phyloP scores from a whole-genome alignment of 306 rosid species.

The Hippophae gyantsensis region DNA sequence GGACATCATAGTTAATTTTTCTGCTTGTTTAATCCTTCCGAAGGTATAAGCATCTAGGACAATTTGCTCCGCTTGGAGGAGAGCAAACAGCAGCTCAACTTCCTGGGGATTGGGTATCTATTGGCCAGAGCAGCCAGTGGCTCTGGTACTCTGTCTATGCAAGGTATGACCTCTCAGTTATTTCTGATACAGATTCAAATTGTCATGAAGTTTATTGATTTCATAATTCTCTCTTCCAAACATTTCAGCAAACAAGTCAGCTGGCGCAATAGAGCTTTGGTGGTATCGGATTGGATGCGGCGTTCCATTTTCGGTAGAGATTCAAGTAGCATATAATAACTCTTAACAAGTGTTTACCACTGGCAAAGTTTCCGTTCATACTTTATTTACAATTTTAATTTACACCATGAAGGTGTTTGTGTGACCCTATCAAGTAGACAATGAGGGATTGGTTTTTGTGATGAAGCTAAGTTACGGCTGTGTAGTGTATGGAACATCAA shows the following conservation, averaged over 20 bases:
- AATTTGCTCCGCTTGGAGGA: conserved; percentile 98
- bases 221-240: neutral
- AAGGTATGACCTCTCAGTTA: conserved; percentile 34
- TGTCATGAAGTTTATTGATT: too few relatives aligned
- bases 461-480: too few relatives aligned
- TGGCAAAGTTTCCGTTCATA: neutral
- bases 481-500: too few relatives aligned
- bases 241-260: conserved; percentile 90
- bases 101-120: conserved; percentile 96
- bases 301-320: conserved; percentile 82
- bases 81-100: conserved; percentile 98
- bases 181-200: neutral
- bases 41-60: conserved; percentile 96
- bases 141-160: conserved; percentile 97
- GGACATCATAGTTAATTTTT: neutral
- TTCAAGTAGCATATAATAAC: conserved; percentile 51
- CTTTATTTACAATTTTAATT: neutral
- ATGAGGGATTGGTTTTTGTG: too few relatives aligned
- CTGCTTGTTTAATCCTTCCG: conserved; percentile 11
- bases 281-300: conserved; percentile 73
- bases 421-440: too few relatives aligned
- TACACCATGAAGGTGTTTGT: too few relatives aligned
- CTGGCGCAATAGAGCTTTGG: conserved; percentile 87
- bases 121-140: conserved; percentile 95
- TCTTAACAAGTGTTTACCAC: conserved; percentile 1